These are phyloP conservation scores for Coemansia furcata DNA, from an alignment of 192 early-diverging fungal genomes.

Conservation along the genomic window DNA sequence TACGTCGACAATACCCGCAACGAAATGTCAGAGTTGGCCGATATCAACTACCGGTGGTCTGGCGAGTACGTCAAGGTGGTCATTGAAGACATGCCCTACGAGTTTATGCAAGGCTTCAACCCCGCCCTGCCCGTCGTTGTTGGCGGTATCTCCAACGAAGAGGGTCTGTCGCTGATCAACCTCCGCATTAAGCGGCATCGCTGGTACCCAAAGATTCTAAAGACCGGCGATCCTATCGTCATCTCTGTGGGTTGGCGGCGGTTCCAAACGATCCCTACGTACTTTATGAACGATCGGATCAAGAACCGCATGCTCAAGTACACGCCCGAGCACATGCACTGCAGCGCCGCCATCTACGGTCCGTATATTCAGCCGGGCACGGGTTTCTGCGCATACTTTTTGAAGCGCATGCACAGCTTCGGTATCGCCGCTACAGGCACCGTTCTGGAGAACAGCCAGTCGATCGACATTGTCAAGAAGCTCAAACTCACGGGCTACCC, in stretches of 20 bases:
- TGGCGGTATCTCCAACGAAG: slow-evolving; percentile 86
- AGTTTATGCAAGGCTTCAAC: slow-evolving; percentile 92
- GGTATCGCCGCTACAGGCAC: slow-evolving; percentile 95
- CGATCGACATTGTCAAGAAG: slow-evolving; percentile 97
- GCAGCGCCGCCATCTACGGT: slow-evolving; percentile 90
- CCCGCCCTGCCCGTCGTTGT: slow-evolving; percentile 88
- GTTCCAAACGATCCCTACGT: slow-evolving; percentile 95
- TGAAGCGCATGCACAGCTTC: slow-evolving; percentile 77
- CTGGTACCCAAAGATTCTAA: slow-evolving; percentile 94
- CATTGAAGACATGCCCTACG: slow-evolving; percentile 86
- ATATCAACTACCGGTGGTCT: slow-evolving; percentile 90
- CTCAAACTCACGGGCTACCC: slow-evolving; percentile 95
- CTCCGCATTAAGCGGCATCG: slow-evolving; percentile 96
- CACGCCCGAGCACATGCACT: slow-evolving; percentile 99
- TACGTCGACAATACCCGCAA: slow-evolving; percentile 78
- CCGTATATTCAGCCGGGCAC: slow-evolving; percentile 96
- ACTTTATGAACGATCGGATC: slow-evolving; percentile 87
- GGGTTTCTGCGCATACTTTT: slow-evolving; percentile 82
- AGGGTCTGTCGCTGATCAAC: slow-evolving; percentile 92
- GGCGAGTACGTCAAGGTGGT: slow-evolving; percentile 93
- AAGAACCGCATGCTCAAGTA: slow-evolving; percentile 99
- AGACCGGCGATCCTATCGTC: slow-evolving; percentile 97
- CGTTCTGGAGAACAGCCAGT: slow-evolving; percentile 90
- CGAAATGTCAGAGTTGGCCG: slow-evolving; percentile 85
- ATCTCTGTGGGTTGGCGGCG: slow-evolving; percentile 98